phyloP scores from a whole-genome alignment of 192 early-diverging fungal genomes.

The Entomortierella beljakovae region DNA sequence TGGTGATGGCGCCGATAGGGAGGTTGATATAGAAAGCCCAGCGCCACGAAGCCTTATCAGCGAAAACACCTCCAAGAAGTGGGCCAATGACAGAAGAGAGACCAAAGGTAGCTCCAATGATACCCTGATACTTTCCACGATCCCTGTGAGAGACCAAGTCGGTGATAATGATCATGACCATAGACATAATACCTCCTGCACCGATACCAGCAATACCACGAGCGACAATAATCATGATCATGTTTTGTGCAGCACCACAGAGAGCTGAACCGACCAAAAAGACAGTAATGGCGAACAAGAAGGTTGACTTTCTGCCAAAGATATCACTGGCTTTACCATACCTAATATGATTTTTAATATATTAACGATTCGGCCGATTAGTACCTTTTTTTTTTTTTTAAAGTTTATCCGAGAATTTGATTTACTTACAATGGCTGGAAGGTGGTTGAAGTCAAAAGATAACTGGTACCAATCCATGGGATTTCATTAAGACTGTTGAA shows the following conservation, averaged over 20 bases:
- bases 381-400: too few relatives aligned
- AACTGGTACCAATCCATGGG: slow-evolving; percentile 73
- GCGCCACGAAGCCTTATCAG: slow-evolving; percentile 68
- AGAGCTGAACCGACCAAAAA: slow-evolving; percentile 77
- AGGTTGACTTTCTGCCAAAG: slow-evolving; percentile 78
- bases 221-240: slow-evolving; percentile 72
- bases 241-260: slow-evolving; percentile 67
- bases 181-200: slow-evolving; percentile 67
- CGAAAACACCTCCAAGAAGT: slow-evolving; percentile 55
- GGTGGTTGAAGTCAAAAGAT: slow-evolving; percentile 74
- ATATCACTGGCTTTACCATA: slow-evolving; percentile 83
- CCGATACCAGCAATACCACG: slow-evolving; percentile 83
- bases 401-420: not conserved
- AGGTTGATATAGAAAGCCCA: slow-evolving; percentile 73
- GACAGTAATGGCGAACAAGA: slow-evolving; percentile 70
- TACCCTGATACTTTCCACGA: slow-evolving; percentile 74
- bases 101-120: slow-evolving; percentile 67
- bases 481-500: slow-evolving; percentile 69
- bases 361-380: not conserved
- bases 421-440: slow-evolving; percentile 68
- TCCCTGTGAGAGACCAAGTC: slow-evolving; percentile 75
- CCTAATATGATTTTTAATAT: slow-evolving; percentile 24
- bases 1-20: slow-evolving; percentile 65
- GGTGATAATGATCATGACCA: slow-evolving; percentile 75
- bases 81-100: slow-evolving; percentile 65